Conservation (phyloP, 2,329 filamentous ascomycete species). For the Didymella glomerata region DNA sequence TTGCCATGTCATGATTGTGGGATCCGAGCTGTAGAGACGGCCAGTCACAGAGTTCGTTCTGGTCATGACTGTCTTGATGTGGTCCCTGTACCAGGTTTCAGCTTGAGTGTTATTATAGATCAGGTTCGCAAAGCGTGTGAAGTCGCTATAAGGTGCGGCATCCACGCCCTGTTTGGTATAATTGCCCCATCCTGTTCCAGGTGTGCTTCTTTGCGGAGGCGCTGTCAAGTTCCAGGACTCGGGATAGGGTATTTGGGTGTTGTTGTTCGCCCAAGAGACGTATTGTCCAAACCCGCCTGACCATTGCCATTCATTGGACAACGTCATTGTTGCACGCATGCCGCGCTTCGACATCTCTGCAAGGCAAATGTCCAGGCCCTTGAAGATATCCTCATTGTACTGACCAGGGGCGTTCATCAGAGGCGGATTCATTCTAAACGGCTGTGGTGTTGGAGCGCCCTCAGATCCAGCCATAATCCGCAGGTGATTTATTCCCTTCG, state of each 20-base stretch:
- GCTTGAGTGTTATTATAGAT: conserved; percentile 49
- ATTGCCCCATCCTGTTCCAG: conserved; percentile 52
- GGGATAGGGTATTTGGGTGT: conserved; percentile 49
- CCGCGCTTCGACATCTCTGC: conserved; percentile 52
- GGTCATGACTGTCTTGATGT: conserved; percentile 49
- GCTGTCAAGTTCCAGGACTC: conserved; percentile 51
- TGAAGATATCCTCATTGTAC: conserved; percentile 52
- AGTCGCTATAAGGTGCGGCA: conserved; percentile 43
- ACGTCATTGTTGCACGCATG: conserved; percentile 54
- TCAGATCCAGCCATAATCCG: conserved; percentile 54
- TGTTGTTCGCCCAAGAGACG: conserved; percentile 50
- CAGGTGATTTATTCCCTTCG: conserved; percentile 52
- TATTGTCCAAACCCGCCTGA: conserved; percentile 52
- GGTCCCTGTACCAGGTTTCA: conserved; percentile 50
- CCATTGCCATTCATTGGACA: conserved; percentile 54
- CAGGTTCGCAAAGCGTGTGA: conserved; percentile 43
- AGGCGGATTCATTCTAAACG: conserved; percentile 52
- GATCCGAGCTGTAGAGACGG: conserved; percentile 43
- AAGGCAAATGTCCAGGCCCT: conserved; percentile 51
- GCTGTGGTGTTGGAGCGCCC: conserved; percentile 50
- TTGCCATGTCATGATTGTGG: conserved; percentile 55
- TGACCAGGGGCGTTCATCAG: conserved; percentile 48
- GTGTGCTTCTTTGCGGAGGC: conserved; percentile 44
- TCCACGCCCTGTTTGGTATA: conserved; percentile 49
- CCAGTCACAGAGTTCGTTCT: conserved; percentile 51